Evolutionary conservation across 306 rosid genomes (phyloP), one percentile per base, ranked within the genome.

Genomic region (Pachyrhizus erosus): DNA sequence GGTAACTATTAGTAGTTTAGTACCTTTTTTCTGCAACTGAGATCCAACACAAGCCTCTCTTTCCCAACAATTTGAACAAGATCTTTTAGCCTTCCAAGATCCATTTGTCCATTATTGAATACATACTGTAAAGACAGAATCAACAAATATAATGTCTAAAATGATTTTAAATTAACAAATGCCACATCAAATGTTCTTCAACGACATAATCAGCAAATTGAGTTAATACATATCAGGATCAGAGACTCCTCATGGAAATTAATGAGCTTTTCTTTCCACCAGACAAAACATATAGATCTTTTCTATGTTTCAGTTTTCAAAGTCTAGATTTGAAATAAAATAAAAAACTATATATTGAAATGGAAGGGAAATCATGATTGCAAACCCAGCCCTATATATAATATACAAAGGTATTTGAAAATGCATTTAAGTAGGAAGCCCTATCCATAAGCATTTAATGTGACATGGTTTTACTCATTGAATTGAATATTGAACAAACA

Each of bases 1-100:
- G 24, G 48, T 6, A 76, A 18, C 34, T 62, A 70, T 64, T 13
- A 13, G 51, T 48, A 15, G 55, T 52, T 54, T 27, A 66, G 27
- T 93, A 95, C 98, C 98, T 87, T 96, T 85, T 89, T 91, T 84
- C 97, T 88, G 93, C 99, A 96, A 83, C 99, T 96, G 80, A 96
- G 98, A 81, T 96, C 99, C 90, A 96, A 84, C 76, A 96, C 94
- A 86, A 96, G 99, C 83, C 98, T 91, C 77, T 92, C 86, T 77
- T 90, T 96, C 77, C 99, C 98, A 80, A 92, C 90, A 69, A 87
- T 87, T 76, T 46, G 86, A 81, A 92, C 98, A 83, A 96, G 93
- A 83, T 87, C 92, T 81, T 91, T 87, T 65, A 96, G 97, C 84
- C 94, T 91, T 81, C 76, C 84, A 72, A 93, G 94, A 88, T 93